A percentile compares a stretch with the other conserved stretches of the same genome.
Conservation (phyloP, 345 rosid species). For the Ceriops tagal region DNA sequence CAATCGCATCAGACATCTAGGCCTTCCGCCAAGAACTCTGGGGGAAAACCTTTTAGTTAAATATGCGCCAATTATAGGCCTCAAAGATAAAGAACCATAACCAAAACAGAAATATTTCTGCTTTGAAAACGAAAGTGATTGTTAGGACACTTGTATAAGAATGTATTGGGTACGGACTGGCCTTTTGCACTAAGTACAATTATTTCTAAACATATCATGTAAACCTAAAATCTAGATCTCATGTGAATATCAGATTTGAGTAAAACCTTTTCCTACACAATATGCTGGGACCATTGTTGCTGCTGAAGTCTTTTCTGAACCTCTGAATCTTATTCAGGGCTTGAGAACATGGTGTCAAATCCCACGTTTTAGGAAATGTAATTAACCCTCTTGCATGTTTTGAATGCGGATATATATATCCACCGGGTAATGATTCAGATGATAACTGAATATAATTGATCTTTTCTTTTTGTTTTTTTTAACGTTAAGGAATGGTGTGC, state of each 20-base stretch:
- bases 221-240: neutral
- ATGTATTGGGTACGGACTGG: neutral
- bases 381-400: too few relatives aligned
- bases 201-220: neutral
- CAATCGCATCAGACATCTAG: neutral
- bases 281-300: neutral
- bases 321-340: too few relatives aligned
- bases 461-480: neutral
- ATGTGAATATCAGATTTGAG: too few relatives aligned
- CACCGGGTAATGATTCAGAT: neutral
- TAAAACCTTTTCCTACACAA: neutral
- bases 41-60: neutral
- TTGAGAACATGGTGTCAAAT: too few relatives aligned
- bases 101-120: too few relatives aligned
- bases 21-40: too few relatives aligned
- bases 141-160: neutral
- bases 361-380: too few relatives aligned
- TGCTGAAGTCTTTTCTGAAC: too few relatives aligned
- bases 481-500: slow-evolving; percentile 63
- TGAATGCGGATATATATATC: too few relatives aligned
- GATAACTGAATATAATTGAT: neutral
- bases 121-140: neutral
- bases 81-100: neutral
- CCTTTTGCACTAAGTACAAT: neutral
- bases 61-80: neutral